Conservation (phyloP, 2,329 filamentous ascomycete genomes). For the Lizonia empirigonia region DNA sequence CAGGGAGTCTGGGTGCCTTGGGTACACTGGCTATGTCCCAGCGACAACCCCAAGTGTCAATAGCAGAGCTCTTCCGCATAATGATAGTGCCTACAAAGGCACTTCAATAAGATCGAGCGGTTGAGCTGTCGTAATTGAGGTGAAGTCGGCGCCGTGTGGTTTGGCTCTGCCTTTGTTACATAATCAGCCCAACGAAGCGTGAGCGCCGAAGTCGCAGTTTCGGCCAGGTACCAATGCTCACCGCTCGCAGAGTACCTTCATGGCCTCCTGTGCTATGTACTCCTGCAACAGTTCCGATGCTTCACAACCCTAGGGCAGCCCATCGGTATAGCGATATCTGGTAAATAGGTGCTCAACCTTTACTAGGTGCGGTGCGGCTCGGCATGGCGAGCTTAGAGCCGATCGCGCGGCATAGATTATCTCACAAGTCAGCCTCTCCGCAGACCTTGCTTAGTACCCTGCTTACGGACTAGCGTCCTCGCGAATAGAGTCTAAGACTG, state of each 20-base stretch:
- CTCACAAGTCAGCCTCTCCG: no score
- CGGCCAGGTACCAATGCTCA: constrained; percentile 3
- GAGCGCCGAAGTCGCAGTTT: neutral
- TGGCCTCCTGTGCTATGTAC: constrained; percentile 7
- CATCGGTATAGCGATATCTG: neutral
- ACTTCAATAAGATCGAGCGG: neutral
- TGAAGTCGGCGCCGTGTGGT: neutral
- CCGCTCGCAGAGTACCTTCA: constrained; percentile 12
- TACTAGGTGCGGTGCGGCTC: constrained; percentile 1
- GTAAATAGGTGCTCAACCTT: neutral
- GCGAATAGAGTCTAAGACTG: no score
- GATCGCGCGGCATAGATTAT: no score
- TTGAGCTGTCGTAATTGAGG: neutral
- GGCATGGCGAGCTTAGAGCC: constrained; percentile 6
- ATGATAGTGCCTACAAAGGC: no score
- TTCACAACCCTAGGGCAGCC: neutral
- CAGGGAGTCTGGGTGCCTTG: no score
- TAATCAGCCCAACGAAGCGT: constrained; percentile 9
- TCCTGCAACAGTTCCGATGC: neutral
- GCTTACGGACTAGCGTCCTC: no score
- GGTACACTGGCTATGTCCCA: no score
- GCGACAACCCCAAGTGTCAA: no score
- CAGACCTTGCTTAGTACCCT: no score
- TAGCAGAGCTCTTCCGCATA: no score
- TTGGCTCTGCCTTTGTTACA: constrained; percentile 1